phyloP scores from a whole-genome alignment of 2,329 filamentous ascomycete genomes.

The Zopfia rhizophila region DNA sequence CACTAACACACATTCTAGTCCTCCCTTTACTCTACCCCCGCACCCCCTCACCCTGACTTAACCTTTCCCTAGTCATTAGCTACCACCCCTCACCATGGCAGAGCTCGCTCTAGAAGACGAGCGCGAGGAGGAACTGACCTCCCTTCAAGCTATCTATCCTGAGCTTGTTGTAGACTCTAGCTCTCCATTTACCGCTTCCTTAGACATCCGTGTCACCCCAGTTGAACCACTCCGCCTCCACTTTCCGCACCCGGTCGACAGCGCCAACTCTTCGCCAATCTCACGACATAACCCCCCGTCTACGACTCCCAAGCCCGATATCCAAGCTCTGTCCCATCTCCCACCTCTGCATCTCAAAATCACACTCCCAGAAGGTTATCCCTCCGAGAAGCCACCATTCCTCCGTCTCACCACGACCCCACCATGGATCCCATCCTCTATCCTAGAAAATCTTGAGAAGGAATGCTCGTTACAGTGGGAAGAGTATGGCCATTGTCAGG shows the following conservation, averaged over 20 bases:
- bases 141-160: constrained; percentile 70
- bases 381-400: constrained; percentile 61
- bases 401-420: constrained; percentile 61
- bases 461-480: constrained; percentile 67
- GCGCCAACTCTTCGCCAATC: constrained; percentile 34
- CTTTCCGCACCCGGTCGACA: constrained; percentile 47
- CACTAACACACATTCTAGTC: neutral
- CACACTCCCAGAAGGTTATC: constrained; percentile 66
- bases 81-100: constrained; percentile 34
- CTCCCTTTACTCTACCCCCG: neutral
- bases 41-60: neutral
- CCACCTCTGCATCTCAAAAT: constrained; percentile 66
- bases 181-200: constrained; percentile 58
- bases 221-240: constrained; percentile 61
- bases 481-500: constrained; percentile 66
- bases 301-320: constrained; percentile 45
- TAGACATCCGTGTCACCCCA: constrained; percentile 67
- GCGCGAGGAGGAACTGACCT: constrained; percentile 67
- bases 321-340: constrained; percentile 63
- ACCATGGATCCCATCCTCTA: constrained; percentile 63
- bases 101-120: constrained; percentile 61
- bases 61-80: neutral
- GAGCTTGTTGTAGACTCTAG: constrained; percentile 64
- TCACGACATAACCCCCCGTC: constrained; percentile 19
- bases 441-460: constrained; percentile 56